Evolutionary conservation across 2,329 filamentous ascomycete species (phyloP), one percentile per base, ranked within the genome.

Genomic region (Epichloe festucae): DNA sequence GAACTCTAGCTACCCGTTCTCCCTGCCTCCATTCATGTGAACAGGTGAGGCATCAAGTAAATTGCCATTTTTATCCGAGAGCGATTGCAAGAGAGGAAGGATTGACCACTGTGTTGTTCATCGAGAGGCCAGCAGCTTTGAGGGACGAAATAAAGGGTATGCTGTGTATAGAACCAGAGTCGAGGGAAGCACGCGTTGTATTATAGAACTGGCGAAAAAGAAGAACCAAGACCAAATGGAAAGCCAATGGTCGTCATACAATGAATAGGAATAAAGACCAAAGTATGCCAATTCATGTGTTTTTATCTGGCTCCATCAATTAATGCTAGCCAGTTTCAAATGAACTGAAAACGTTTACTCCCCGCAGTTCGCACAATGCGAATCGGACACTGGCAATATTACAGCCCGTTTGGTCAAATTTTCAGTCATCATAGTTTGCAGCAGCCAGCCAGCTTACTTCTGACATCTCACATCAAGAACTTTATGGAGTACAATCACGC

Each of bases 1-100:
- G 82, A 98, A 97, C 65, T 82, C 83, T 36, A 89, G 89, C 23
- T 98, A 98, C 70, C 90, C 90, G 15, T 96, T 97, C 71, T 89
- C 83, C 63, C 77, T 98, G 55, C 93, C 93, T 51, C 93, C 93
- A 11, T 97, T 98, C 69, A 75, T 82, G 70, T 82, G 68, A 62
- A 54, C 21, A 23, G 12, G 46, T 8, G 17, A n/a, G n/a, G 17
- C 35, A 31, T 14, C 7, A 48, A 11, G 17, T 14, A 12, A n/a
- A n/a, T 43, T 14, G 14, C 11, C 17, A 27, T 4, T 5, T 21
- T 43, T 21, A 5, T 12, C 10, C 15, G 12, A 5, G 17, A 43
- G 12, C 6, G 41, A 14, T 23, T 27, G 23, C 23, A 31, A 2
- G 23, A 45, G 12, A 10, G 15, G 4, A 8, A 8, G 15, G 12